A percentile compares a stretch with the other conserved stretches of the same genome.
These are phyloP conservation scores for Suillus fuscotomentosus DNA, from an alignment of 768 basidiomycete species.

Conservation along the genomic window DNA sequence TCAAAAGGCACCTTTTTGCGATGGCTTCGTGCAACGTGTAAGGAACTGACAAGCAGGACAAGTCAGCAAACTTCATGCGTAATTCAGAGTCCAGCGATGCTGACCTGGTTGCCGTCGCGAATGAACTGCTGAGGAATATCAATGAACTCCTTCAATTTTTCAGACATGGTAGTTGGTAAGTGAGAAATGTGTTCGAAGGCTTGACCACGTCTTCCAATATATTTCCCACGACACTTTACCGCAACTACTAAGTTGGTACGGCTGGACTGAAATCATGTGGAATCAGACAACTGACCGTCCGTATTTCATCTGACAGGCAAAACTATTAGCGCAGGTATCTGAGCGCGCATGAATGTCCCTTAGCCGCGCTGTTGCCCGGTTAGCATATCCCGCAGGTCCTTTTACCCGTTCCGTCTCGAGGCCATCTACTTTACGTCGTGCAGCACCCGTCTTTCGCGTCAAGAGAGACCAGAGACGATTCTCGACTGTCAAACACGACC, in stretches of 20 bases:
- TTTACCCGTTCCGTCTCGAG: constrained; percentile 19
- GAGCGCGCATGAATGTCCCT: constrained; percentile 65
- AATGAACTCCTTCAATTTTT: constrained; percentile 85
- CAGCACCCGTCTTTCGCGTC: background rate
- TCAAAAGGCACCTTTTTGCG: constrained; percentile 75
- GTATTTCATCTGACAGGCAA: constrained; percentile 7
- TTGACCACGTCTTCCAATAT: background rate
- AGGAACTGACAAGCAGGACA: constrained; percentile 66
- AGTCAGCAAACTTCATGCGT: constrained; percentile 10
- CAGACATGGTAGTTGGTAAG: constrained; percentile 64
- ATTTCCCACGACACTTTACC: constrained; percentile 27
- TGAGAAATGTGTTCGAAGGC: constrained; percentile 12
- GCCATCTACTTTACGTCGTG: background rate
- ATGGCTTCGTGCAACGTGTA: constrained; percentile 96
- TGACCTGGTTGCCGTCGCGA: constrained; percentile 89
- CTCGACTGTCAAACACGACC: background rate
- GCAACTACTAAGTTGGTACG: constrained; percentile 16
- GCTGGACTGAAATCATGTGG: background rate
- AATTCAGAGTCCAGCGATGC: constrained; percentile 18
- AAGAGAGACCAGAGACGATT: constrained; percentile 1
- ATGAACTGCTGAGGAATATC: constrained; percentile 92
- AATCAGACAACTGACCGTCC: background rate
- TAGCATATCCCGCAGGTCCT: constrained; percentile 26
- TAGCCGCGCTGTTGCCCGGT: constrained; percentile 33
- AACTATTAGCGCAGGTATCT: constrained; percentile 14